Base-by-base conservation (phyloP, 345 rosid species). In the Cardiospermum halicacabum region DNA sequence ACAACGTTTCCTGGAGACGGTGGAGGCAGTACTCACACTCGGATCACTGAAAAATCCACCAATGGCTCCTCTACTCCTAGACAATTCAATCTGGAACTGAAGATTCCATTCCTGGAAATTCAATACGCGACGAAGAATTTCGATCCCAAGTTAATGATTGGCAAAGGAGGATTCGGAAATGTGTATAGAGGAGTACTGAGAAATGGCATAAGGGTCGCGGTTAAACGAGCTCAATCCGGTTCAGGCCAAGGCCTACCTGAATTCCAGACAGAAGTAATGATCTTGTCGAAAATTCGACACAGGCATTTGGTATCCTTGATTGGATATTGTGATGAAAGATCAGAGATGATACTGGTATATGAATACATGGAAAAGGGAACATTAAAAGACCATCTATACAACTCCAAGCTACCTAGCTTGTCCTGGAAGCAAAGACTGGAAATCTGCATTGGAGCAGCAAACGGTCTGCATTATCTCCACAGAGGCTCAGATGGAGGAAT, bases 271-370 rank as follows among this genome's bases (percentile, higher is more conserved):
- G 88, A 81, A 72, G 75, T 85, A 70, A 80, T 58, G 61, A 69
- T 82, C 32, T 65, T 88, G 50, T 88, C 88, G 32, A 88, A 82
- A 65, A 86, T 86, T 53, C 66, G 79, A 1, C 96, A 86, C 60
- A 83, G 75, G 11, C 87, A 91, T 58, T 86, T 91, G 0, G 88
- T 86, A 28, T 80, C 97, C 9, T 73, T 91, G 60, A 82, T 75
- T 0, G 97, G 97, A 11, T 88, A 84, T 28, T 86, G 96, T 53
- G 67, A 78, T 11, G 91, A 88, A 34, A 53, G 69, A 60, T 58
- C 74, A 31, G 85, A 82, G 68, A 85, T 85, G 91, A 85, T 82
- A 42, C 72, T 82, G 48, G 84, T 85, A 12, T 82, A 80, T 4
- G 87, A 85, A 51, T 82, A 73, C 72, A 81, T 85, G 86, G 86